Evolutionary conservation across 1,139 yeast species (phyloP), one percentile per base, ranked within the genome.

Genomic region (Entelexis paramagnoliae): DNA sequence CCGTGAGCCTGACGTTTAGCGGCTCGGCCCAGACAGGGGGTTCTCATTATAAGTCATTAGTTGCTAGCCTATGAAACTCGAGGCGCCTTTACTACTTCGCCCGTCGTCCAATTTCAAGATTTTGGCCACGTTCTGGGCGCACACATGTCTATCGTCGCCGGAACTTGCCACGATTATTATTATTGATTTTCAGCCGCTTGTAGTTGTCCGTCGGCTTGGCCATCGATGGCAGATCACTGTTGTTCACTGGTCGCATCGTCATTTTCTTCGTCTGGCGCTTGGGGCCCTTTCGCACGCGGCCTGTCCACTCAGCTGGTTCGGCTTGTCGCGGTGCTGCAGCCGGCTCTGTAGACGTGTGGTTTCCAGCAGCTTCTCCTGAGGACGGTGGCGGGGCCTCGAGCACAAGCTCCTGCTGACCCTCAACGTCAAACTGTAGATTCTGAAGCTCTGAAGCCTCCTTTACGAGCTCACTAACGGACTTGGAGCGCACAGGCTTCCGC

Each of bases 201-300:
- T 32, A 55, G 36, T 55, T 55, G 20, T 52, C 52, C 10, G 58
- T 55, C 1, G 59, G 32, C 49, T 55, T 55, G 1, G 58, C 29
- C 19, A 11, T 48, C 5, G 52, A 43, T 16, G 56, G 47, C 46
- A 36, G 14, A 2, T 20, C 47, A 2, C 19, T 42, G 8, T 17
- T 33, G 16, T 40, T 47, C 3, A 56, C 46, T 0, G 59, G 59
- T 11, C 55, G 48, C 59, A 56, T 53, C 14, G 44, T 47, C 9
- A 57, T 53, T 22, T 52, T 50, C 29, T 40, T 51, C 0, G 59
- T 56, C 20, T 53, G 58, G 5, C 59, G 54, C 40, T 56, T 56
- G 6, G 59, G 59, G 3, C 41, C 42, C 22, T 48, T 44, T 5
- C 53, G 46, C 20, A 42, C 32, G 13, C 36, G 17, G 29, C 36